Evolutionary conservation across 2,329 filamentous ascomycete genomes (phyloP).

Genomic region (Neonectria punicea): DNA sequence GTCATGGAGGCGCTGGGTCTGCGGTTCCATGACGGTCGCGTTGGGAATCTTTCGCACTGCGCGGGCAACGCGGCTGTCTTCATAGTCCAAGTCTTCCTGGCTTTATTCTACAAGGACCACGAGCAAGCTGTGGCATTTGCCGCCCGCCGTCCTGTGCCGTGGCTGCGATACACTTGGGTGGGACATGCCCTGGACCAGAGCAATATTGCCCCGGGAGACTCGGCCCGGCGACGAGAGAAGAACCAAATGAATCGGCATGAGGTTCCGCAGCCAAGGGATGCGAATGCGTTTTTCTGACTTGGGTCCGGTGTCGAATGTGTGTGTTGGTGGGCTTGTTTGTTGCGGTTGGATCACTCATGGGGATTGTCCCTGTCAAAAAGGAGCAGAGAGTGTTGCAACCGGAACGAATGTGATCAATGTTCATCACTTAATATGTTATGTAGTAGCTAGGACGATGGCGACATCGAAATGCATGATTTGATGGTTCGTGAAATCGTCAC

Average conservation of each 20-base stretch:
- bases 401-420: background rate
- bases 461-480: background rate
- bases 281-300: conserved; percentile 15
- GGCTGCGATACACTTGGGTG: conserved; percentile 35
- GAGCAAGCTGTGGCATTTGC: conserved; percentile 20
- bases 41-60: conserved; percentile 26
- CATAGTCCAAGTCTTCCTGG: conserved; percentile 19
- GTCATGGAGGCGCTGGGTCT: conserved; percentile 29
- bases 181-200: conserved; percentile 31
- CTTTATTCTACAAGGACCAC: conserved; percentile 25
- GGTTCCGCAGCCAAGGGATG: conserved; percentile 22
- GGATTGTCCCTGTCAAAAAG: background rate
- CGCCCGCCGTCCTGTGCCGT: conserved; percentile 13
- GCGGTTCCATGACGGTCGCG: conserved; percentile 31
- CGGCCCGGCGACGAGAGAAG: conserved; percentile 11
- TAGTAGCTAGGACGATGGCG: background rate
- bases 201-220: conserved; percentile 25
- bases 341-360: background rate
- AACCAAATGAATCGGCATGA: conserved; percentile 26
- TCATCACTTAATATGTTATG: background rate
- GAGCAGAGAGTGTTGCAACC: no score
- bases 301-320: background rate
- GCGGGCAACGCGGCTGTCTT: conserved; percentile 30
- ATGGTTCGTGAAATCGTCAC: background rate
- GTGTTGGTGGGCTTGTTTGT: background rate